Base-by-base conservation (phyloP, 2,329 filamentous ascomycete genomes). In the Xylaria sp. region DNA sequence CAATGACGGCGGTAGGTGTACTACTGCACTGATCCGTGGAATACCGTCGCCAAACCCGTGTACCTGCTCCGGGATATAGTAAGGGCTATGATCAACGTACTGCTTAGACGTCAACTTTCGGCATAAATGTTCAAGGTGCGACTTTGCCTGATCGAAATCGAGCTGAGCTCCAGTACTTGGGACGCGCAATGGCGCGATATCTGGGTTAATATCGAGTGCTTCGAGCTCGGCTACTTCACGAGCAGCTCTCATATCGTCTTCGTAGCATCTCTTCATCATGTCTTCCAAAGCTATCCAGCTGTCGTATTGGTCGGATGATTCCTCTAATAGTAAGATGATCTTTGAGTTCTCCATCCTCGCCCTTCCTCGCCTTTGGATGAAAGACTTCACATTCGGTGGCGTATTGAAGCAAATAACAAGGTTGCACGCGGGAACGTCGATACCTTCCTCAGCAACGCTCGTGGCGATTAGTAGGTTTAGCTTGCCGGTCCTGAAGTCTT, bases 41-140 rank as follows among this genome's bases (percentile, higher is more conserved):
- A 63, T 68, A 3, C 64, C 68, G 17, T 48, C 47, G 14, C 59
- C 70, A 68, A 47, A 79, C 17, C 1, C 79, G 73, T n/a, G 14
- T 3, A 42, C 65, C 30, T 82, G 76, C 3, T 82, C 77, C 39
- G 89, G 82, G 14, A 88, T 82, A 74, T 94, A 97, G 57, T 92
- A 87, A 0, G 94, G 93, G 1, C 86, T 82, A 19, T 82, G 81
- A 71, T 94, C 88, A 6, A 90, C 83, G 75, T 89, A 93, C 30
- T 87, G 85, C 0, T 82, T 82, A 0, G 81, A 81, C 0, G 87
- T 84, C 0, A 94, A 78, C 0, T 85, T 84, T 0, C 83, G 82
- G 78, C 94, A 98, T 73, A 98, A 97, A 78, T 97, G 93, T 55
- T 92, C 84, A 1, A 98, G 84, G 77, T 96, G 93, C n/a, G 84